phyloP scores from a whole-genome alignment of 208 protist species.

The Leishmania tarentolae region DNA sequence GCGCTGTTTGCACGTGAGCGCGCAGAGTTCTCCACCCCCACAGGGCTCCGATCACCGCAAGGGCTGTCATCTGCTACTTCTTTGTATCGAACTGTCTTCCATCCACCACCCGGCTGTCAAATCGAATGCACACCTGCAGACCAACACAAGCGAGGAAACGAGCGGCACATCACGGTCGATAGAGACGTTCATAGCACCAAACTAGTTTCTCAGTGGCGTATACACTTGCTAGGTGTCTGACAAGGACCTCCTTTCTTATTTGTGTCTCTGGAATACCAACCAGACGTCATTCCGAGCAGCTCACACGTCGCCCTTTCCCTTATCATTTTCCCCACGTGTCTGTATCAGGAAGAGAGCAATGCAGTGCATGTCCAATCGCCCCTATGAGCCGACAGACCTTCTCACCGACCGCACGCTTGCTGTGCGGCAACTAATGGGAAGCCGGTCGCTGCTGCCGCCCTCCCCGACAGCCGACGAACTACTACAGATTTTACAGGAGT shows the following conservation, averaged over 20 bases:
- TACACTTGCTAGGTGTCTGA: background rate
- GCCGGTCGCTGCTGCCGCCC: constrained; percentile 41
- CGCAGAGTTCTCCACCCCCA: background rate
- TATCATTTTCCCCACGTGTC: background rate
- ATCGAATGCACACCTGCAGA: background rate
- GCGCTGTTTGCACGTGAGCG: background rate
- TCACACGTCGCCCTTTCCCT: background rate
- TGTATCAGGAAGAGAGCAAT: background rate
- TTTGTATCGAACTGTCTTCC: too few relatives aligned
- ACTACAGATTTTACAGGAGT: constrained; percentile 13
- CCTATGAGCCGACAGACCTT: background rate
- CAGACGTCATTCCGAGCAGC: background rate
- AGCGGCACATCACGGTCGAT: background rate
- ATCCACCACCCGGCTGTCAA: background rate
- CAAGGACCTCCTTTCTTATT: background rate
- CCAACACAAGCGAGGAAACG: background rate
- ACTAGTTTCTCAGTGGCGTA: background rate
- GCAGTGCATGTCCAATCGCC: constrained; percentile 17
- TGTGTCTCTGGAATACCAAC: background rate
- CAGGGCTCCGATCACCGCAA: background rate
- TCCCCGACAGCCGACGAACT: constrained; percentile 36
- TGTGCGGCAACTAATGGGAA: constrained; percentile 26
- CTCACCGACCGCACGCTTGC: constrained; percentile 20
- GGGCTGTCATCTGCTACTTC: background rate
- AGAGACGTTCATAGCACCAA: background rate